Evolutionary conservation across 352 stramenopile genomes (phyloP), one percentile per base, ranked within the genome.

Genomic region (Globisporangium apiculatum): DNA sequence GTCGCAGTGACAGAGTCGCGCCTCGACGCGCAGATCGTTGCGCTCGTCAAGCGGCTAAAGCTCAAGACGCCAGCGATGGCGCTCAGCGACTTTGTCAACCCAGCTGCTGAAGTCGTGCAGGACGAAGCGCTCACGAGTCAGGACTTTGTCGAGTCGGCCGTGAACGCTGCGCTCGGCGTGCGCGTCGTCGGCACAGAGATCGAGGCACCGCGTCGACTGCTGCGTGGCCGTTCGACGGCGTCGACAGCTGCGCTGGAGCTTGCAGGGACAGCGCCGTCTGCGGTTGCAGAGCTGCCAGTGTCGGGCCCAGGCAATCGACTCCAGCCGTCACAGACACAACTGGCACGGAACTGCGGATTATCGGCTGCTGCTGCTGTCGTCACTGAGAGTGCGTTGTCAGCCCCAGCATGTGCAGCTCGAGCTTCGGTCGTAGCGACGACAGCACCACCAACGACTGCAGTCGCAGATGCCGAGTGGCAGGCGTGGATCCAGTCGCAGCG

Each of bases 101-200:
- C 76, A 36, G 57, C 60, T 41, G 63, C 60, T 0, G 81, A 89
- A 48, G 65, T 58, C n/a, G 68, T 79, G 0, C 64, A 68, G 17
- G 77, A 90, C 31, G 76, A 86, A 57, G 69, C 84, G 51, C 62
- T 88, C 17, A 72, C 66, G 6, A 70, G 86, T 53, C 75, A 85
- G 38, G 76, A 90, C 54, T 90, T 88, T 66, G 77, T 83, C 8
- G 74, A 90, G 48, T 77, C 73, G 0, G 77, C 75, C 1, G 49
- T 88, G 41, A 68, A 87, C 48, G 63, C 66, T 1, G 65, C 69
- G 24, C 64, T 87, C 43, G 63, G 76, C 3, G 67, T 70, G 11
- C 60, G 61, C 4, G 71, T 87, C 41, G 36, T 58, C 55, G 65
- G 76, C 4, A 72, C 63, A 8, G 60, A 55, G 10, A 31, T 67